Base-by-base conservation (phyloP, 116 monocot species). In the Dioscorea cayenensis region DNA sequence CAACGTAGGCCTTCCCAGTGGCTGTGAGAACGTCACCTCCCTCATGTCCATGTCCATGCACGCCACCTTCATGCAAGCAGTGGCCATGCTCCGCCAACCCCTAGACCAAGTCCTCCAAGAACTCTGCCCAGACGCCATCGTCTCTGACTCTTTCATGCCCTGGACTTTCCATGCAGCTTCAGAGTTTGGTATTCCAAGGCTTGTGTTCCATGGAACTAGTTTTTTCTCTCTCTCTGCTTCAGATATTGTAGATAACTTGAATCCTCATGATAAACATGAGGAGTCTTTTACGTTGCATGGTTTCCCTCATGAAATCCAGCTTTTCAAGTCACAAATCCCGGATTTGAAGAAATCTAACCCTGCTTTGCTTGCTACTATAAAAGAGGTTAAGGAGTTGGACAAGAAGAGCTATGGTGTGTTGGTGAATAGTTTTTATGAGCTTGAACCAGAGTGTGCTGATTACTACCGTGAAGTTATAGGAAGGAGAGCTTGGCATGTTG, bases 341-440 rank as follows among this genome's bases (percentile, higher is more conserved):
- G 21, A 28, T 12, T 10, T 43, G 1, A 7, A 43, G 43, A 43
- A 43, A 9, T 43, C 43, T 43, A 3, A 43, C 43, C 12, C 43
- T 7, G 8, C 11, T 43, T 43, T 43, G 43, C 6, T 43, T 9
- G 43, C 11, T 7, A 43, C 12, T 43, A 0, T 43, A 5, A 1
- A 43, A 9, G 43, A 43, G 43, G 43, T 9, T 43, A 43, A 43
- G 12, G 43, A 9, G 28, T 11, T 18, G 43, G 43, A 43, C 1
- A 6, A 7, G 43, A 43, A 43, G 43, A 43, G 12, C 43, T 43
- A 43, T 43, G 43, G 43, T 43, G 43, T 43, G 43, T 43, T 43
- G 19, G 71, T 72, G 38, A 80, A 80, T 76, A 72, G 59, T 37
- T 80, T 80, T 76, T 28, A 36, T 21, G 76, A 75, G 18, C 49